Evolutionary conservation across 805 yeast genomes (phyloP), one percentile per base, ranked within the genome.

Genomic region (Yamadazyma kitorensis): DNA sequence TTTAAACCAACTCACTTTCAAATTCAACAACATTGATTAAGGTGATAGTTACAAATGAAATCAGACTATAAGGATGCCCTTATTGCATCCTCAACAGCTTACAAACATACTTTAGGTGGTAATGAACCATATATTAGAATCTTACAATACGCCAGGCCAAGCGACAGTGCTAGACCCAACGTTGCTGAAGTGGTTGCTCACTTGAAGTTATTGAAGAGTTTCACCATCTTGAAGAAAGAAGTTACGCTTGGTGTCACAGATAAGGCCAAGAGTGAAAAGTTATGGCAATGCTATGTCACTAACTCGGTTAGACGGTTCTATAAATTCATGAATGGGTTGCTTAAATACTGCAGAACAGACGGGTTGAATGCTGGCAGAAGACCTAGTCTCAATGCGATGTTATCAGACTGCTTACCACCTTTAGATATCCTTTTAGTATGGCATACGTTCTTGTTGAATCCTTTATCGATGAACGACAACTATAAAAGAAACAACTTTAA

Each of bases 201-300:
- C 34, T 46, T 55, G 33, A 54, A 51, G 39, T 33, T 55, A 22
- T 31, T 54, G 13, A 40, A 39, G 26, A 49, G 55, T 5, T 52
- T 55, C 33, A 37, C 27, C 9, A 43, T 33, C 2, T 39, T 53
- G 39, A 52, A 53, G 26, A 14, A 32, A n/a, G 21, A 27, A 4
- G 30, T 52, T 4, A 7, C 16, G 4, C 4, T 10, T 4, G 26
- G 14, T 21, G 7, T 13, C 12, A 16, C 3, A n/a, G 19, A 14
- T 26, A 18, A 13, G 9, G 18, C 21, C 17, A 26, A 22, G 17
- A 31, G 8, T 27, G 42, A 25, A 13, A 46, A 45, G 25, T 27
- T 25, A 2, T 55, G 59, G 59, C 43, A 51, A 28, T 40, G 43
- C 6, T 54, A 45, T 33, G 39, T 53, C 13, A 47, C 55, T 3